Base-by-base conservation (phyloP, 192 early-diverging fungal species). In the Spinellus fusiger region DNA sequence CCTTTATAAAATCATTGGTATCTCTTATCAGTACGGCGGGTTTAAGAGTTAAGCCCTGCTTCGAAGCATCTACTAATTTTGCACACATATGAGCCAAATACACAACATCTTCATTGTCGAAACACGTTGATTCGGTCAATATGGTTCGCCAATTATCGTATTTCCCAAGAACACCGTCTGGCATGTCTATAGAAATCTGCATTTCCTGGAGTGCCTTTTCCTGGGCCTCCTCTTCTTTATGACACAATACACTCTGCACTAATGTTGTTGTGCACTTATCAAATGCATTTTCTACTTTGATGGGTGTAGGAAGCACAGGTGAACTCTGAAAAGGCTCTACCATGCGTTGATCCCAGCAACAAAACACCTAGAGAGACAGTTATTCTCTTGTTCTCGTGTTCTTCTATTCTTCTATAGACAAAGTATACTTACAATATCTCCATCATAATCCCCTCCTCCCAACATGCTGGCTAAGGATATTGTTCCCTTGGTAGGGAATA, bases 361-460 rank as follows among this genome's bases (percentile, higher is more conserved):
- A 70, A 48, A 74, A 74, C 23, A 74, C 32, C 71, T 73, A 60
- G 13, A 48, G 9, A 60, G 31, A 49, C 7, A 6, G 32, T 28
- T 46, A 4, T 15, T 34, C 13, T 38, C 5, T 23, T 18, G 8
- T 16, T 23, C 23, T 29, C 6, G 23, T 40, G 25, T 27, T 10
- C 4, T 20, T 6, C n/a, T 22, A 52, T 8, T 25, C 13, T 25
- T 49, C 12, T 22, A 32, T 33, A n/a, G 49, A 52, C 48, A 13
- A 27, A 62, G 23, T 50, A 22, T 20, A 40, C 55, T 53, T 64
- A 73, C 72, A 27, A 59, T 56, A 71, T 93, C 90, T 27, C 90
- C 90, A 66, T 93, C 90, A 15, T 91, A 71, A 74, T 93, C 90
- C 15, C 90, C 90, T 25, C 90, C 90, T 60, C 78, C 76, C 47